These are phyloP conservation scores for Pterocarpus santalinus DNA, from an alignment of 306 rosid species.

Conservation along the genomic window DNA sequence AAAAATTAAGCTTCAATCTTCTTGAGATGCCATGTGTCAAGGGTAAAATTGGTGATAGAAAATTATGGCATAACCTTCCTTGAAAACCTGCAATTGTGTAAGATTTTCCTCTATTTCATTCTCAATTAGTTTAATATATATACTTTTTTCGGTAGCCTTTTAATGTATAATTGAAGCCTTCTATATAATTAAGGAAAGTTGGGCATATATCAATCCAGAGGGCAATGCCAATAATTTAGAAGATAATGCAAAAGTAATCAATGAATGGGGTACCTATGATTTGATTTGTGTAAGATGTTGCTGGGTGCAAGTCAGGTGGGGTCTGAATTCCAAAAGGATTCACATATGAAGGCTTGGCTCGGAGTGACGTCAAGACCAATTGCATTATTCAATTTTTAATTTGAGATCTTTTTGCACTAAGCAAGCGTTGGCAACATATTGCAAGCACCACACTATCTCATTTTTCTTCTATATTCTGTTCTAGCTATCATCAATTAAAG, in stretches of 20 bases:
- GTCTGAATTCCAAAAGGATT: neutral
- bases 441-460: too few relatives aligned
- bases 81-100: neutral
- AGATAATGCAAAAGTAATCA: constrained; percentile 25
- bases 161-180: neutral
- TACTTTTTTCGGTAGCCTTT: too few relatives aligned
- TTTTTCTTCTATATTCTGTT: too few relatives aligned
- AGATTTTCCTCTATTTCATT: neutral
- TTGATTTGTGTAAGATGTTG: constrained; percentile 38
- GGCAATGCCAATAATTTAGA: constrained; percentile 26
- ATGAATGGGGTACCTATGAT: constrained; percentile 24
- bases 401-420: neutral
- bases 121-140: neutral
- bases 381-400: neutral
- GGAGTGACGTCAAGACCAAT: neutral
- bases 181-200: neutral
- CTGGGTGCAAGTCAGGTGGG: constrained; percentile 41
- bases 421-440: too few relatives aligned
- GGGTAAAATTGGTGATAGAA: neutral
- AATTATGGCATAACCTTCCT: neutral
- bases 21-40: constrained; percentile 1
- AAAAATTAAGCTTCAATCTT: neutral
- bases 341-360: neutral
- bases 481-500: too few relatives aligned
- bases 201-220: neutral